A percentile compares a stretch with the other conserved stretches of the same genome.
phyloP scores from a whole-genome alignment of 2,329 filamentous ascomycete species.

The Ophiostoma triangulosporum region DNA sequence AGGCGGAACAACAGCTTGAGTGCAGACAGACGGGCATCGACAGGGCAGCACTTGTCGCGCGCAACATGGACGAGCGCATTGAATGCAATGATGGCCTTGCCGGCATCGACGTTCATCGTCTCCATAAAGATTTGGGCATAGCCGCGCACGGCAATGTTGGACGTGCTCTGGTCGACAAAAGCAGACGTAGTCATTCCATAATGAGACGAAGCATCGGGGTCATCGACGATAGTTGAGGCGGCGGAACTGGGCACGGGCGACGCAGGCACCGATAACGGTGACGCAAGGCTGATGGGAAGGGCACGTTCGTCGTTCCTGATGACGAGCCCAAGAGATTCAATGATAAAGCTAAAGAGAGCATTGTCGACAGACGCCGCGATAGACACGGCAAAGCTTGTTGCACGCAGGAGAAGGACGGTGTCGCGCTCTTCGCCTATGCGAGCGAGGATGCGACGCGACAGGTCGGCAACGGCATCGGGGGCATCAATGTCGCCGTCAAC shows the following conservation, averaged over 20 bases:
- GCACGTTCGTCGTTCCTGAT: conserved; percentile 34
- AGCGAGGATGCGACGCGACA: conserved; percentile 48
- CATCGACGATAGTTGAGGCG: background rate
- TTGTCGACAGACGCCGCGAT: conserved; percentile 48
- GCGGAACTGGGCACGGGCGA: background rate
- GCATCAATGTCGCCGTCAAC: conserved; percentile 34
- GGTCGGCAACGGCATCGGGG: conserved; percentile 41
- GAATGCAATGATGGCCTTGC: conserved; percentile 51
- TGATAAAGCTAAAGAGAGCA: conserved; percentile 44
- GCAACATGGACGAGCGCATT: conserved; percentile 51
- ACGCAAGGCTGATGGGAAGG: conserved; percentile 17
- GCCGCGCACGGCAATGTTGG: conserved; percentile 58
- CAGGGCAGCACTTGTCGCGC: conserved; percentile 43
- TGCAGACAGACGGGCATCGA: conserved; percentile 57
- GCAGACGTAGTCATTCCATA: too few species aligned
- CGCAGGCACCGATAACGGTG: background rate
- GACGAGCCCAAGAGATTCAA: conserved; percentile 37
- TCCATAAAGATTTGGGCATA: conserved; percentile 66
- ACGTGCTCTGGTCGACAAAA: conserved; percentile 35
- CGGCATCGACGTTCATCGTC: conserved; percentile 48
- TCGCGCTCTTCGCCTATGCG: conserved; percentile 51
- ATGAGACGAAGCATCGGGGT: conserved; percentile 15
- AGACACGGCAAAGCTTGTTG: conserved; percentile 50
- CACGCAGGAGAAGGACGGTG: conserved; percentile 47
- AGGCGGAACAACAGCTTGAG: conserved; percentile 72